phyloP scores from a whole-genome alignment of 192 early-diverging fungal species.

The Coemansia aciculifera region DNA sequence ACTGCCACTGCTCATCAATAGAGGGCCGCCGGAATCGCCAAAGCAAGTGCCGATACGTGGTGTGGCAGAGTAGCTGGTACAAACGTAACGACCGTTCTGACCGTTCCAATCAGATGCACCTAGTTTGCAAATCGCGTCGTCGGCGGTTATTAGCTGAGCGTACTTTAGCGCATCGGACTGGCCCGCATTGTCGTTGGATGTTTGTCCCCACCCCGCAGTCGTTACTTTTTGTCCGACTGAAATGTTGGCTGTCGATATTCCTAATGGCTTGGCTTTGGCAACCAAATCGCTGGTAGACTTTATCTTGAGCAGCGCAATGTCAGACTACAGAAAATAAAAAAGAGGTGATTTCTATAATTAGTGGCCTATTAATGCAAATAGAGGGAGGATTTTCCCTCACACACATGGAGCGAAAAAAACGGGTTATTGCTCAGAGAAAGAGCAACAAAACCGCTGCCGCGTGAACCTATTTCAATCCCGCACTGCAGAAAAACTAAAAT shows the following conservation, averaged over 20 bases:
- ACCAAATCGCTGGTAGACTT: slow-evolving; percentile 26
- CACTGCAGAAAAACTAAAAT: no score
- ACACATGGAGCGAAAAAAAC: neutral
- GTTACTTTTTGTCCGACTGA: slow-evolving; percentile 28
- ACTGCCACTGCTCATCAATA: slow-evolving; percentile 26
- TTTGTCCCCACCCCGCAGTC: slow-evolving; percentile 52
- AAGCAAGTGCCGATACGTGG: slow-evolving; percentile 51
- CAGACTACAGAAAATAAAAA: slow-evolving; percentile 27
- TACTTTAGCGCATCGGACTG: slow-evolving; percentile 41
- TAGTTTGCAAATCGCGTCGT: slow-evolving; percentile 26
- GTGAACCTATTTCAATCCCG: neutral
- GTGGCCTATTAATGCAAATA: neutral
- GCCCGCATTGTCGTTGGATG: slow-evolving; percentile 26
- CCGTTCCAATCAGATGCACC: slow-evolving; percentile 38
- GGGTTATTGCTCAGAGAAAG: neutral
- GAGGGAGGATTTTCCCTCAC: slow-evolving; percentile 3
- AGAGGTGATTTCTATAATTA: slow-evolving; percentile 2
- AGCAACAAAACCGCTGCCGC: neutral
- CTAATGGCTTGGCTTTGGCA: slow-evolving; percentile 24
- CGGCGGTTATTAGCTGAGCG: slow-evolving; percentile 31
- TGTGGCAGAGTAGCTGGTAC: slow-evolving; percentile 46
- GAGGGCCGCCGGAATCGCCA: slow-evolving; percentile 55
- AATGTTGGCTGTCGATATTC: slow-evolving; percentile 24
- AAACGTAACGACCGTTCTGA: slow-evolving; percentile 46
- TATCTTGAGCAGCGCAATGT: slow-evolving; percentile 54